A percentile compares a stretch with the other conserved stretches of the same genome.
These are phyloP conservation scores for Didymella arachidicola DNA, from an alignment of 2,329 filamentous ascomycete species.

Conservation along the genomic window DNA sequence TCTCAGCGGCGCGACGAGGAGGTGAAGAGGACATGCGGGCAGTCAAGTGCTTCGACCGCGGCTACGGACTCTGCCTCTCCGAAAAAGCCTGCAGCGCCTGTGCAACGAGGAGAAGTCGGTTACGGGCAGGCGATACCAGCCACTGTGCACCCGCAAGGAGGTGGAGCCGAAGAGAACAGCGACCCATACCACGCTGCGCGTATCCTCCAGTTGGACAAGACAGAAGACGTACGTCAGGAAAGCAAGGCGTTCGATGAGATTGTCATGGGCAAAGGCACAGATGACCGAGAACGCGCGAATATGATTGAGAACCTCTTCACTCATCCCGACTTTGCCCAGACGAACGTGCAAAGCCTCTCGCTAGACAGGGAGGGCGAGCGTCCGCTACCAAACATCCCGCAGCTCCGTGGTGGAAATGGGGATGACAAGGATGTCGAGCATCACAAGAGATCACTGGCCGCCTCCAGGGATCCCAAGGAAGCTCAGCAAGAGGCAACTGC, in stretches of 20 bases:
- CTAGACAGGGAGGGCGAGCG: neutral
- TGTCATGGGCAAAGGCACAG: neutral
- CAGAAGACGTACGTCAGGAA: neutral
- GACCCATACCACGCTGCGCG: neutral
- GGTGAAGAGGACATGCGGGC: neutral
- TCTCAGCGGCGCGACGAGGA: slow-evolving; percentile 26
- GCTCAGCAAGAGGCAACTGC: neutral
- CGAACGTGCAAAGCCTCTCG: neutral
- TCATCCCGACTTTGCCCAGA: neutral
- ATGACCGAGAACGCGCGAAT: neutral
- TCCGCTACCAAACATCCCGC: neutral
- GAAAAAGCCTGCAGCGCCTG: neutral
- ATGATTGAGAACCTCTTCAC: neutral
- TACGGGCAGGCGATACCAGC: neutral
- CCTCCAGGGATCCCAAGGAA: neutral
- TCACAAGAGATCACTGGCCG: neutral
- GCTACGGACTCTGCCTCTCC: neutral
- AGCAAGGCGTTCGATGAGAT: neutral
- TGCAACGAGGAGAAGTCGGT: neutral
- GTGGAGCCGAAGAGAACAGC: neutral
- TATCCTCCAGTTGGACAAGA: neutral
- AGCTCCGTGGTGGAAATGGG: neutral
- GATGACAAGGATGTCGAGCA: neutral
- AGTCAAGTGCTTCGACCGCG: neutral
- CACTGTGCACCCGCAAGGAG: neutral